These are phyloP conservation scores for Cruciata laevipes DNA, from an alignment of 257 asterid species.

Conservation along the genomic window DNA sequence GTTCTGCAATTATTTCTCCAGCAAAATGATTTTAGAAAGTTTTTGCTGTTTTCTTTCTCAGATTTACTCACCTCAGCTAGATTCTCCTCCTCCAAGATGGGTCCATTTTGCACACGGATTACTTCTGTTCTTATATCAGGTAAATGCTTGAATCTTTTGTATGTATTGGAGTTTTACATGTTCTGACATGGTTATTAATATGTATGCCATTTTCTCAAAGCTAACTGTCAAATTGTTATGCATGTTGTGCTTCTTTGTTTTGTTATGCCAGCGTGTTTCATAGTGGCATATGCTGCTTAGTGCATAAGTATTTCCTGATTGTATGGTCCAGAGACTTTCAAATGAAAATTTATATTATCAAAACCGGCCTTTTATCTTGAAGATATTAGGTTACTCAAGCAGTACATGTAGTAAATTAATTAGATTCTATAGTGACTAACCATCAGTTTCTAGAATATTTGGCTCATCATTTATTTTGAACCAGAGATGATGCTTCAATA, in stretches of 20 bases:
- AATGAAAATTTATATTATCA: background rate
- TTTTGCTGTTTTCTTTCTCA: conserved; percentile 27
- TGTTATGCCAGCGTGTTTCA: background rate
- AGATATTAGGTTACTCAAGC: background rate
- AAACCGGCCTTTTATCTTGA: background rate
- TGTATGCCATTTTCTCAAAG: background rate
- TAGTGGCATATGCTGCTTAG: background rate
- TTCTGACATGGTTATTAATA: background rate
- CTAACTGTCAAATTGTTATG: background rate
- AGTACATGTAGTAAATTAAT: background rate
- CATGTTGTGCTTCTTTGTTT: background rate
- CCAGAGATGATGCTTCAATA: background rate
- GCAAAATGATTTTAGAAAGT: background rate
- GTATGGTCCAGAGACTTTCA: background rate
- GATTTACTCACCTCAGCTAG: conserved; percentile 85
- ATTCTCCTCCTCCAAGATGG: conserved; percentile 96
- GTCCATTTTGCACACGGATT: conserved; percentile 86
- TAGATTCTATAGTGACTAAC: background rate
- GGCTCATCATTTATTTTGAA: background rate
- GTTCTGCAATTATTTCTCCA: background rate
- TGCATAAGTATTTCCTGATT: background rate
- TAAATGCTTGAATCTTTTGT: conserved; percentile 22
- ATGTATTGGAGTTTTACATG: background rate
- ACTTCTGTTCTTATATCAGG: conserved; percentile 87
- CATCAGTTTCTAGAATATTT: background rate